phyloP scores from a whole-genome alignment of 805 yeast species.

The Yamadazyma scolyti region DNA sequence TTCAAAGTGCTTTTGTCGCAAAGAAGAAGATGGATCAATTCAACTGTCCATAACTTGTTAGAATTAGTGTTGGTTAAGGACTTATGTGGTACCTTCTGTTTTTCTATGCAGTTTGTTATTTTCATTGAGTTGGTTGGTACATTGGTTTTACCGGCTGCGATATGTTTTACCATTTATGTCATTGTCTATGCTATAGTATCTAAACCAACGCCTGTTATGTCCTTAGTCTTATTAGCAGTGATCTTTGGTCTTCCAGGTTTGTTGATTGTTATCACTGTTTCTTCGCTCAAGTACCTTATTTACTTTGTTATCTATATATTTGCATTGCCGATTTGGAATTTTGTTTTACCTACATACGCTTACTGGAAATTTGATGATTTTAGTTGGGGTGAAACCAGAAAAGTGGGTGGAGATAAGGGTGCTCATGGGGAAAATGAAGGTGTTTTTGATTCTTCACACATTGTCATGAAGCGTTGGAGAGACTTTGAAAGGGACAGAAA shows the following conservation, averaged over 20 bases:
- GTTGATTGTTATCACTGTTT: slow-evolving; percentile 75
- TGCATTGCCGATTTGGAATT: slow-evolving; percentile 93
- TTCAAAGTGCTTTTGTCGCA: slow-evolving; percentile 81
- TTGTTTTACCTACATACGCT: slow-evolving; percentile 80
- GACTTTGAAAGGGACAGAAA: slow-evolving; percentile 78
- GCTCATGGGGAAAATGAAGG: slow-evolving; percentile 72
- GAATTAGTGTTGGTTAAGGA: slow-evolving; percentile 82
- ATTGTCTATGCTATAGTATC: slow-evolving; percentile 66
- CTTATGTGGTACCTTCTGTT: slow-evolving; percentile 90
- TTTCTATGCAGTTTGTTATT: slow-evolving; percentile 92
- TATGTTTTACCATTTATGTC: slow-evolving; percentile 77
- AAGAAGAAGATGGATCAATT: slow-evolving; percentile 95
- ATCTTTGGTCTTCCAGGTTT: slow-evolving; percentile 85
- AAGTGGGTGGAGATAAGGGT: slow-evolving; percentile 63
- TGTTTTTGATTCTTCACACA: slow-evolving; percentile 85
- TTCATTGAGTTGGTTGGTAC: slow-evolving; percentile 84
- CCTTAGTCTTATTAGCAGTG: slow-evolving; percentile 70
- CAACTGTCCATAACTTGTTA: slow-evolving; percentile 89
- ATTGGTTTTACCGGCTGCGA: slow-evolving; percentile 83
- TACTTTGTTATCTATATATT: slow-evolving; percentile 77
- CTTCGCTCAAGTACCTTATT: slow-evolving; percentile 63
- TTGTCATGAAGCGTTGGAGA: slow-evolving; percentile 91
- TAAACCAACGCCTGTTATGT: slow-evolving; percentile 71
- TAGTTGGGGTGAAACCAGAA: slow-evolving; percentile 94
- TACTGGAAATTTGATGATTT: slow-evolving; percentile 96